A percentile compares a stretch with the other conserved stretches of the same genome.
Evolutionary conservation across 2,329 filamentous ascomycete genomes (phyloP).

Genomic region (Trichophaea hybrida): DNA sequence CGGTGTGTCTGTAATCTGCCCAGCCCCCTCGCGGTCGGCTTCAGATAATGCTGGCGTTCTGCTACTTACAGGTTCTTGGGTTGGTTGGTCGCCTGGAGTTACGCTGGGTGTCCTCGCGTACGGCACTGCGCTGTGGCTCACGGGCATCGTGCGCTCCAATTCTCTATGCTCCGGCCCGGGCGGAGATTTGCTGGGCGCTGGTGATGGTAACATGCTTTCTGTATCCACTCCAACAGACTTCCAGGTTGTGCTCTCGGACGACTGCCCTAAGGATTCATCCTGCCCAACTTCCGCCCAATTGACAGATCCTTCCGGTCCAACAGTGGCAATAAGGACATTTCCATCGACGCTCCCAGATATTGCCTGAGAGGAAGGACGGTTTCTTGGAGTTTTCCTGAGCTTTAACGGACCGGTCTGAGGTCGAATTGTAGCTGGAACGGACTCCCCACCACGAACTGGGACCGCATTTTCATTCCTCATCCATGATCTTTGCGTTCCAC

Average conservation of each 20-base stretch:
- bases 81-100: too few species aligned
- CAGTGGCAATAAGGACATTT: too few species aligned
- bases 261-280: too few species aligned
- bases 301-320: too few species aligned
- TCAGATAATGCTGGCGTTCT: neutral
- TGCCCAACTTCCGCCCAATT: too few species aligned
- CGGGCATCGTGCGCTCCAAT: too few species aligned
- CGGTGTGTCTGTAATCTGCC: neutral
- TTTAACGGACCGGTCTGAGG: neutral
- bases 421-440: slow-evolving; percentile 1
- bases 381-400: neutral
- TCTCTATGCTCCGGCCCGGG: neutral
- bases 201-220: neutral
- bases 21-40: neutral
- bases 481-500: slow-evolving; percentile 23
- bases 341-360: too few species aligned
- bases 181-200: neutral
- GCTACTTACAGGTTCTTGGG: neutral
- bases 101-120: too few species aligned
- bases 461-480: slow-evolving; percentile 11
- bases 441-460: slow-evolving; percentile 6
- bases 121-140: too few species aligned
- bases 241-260: too few species aligned
- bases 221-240: neutral
- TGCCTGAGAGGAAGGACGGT: neutral